Evolutionary conservation across 2,329 filamentous ascomycete genomes (phyloP).

Genomic region (Venturia effusa): DNA sequence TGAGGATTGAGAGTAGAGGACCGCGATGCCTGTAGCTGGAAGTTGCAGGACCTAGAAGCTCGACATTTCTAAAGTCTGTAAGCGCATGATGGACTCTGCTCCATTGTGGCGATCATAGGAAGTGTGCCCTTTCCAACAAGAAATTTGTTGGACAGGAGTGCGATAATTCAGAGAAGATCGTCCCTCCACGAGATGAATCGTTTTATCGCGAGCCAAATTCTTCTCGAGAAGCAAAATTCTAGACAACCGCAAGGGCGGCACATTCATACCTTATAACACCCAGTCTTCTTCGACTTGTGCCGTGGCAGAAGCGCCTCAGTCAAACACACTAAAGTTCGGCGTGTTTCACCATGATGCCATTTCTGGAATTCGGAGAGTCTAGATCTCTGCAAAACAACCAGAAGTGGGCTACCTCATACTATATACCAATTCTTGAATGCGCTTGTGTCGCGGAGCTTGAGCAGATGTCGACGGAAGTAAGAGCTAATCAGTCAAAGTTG

Average conservation of each 20-base stretch:
- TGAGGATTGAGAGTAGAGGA: too few species aligned
- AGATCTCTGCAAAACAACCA: background rate
- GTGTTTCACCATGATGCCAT: background rate
- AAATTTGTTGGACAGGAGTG: background rate
- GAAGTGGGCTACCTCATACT: background rate
- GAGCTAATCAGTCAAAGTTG: background rate
- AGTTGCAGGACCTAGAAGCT: background rate
- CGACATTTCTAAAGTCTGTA: background rate
- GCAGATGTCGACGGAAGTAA: background rate
- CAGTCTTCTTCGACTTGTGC: background rate
- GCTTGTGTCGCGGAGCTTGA: background rate
- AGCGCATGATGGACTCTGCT: background rate
- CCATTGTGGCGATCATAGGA: background rate
- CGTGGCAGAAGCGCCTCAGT: background rate
- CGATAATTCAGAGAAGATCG: background rate
- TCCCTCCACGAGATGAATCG: background rate
- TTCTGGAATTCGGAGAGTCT: background rate
- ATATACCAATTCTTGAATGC: background rate
- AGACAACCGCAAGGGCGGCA: too few species aligned
- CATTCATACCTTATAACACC: background rate
- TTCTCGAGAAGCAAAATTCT: too few species aligned
- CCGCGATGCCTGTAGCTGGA: background rate
- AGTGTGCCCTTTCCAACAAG: background rate
- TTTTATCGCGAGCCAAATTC: too few species aligned
- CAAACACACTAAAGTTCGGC: background rate